Conservation (phyloP, 495 filamentous ascomycete species). For the Letharia lupina region DNA sequence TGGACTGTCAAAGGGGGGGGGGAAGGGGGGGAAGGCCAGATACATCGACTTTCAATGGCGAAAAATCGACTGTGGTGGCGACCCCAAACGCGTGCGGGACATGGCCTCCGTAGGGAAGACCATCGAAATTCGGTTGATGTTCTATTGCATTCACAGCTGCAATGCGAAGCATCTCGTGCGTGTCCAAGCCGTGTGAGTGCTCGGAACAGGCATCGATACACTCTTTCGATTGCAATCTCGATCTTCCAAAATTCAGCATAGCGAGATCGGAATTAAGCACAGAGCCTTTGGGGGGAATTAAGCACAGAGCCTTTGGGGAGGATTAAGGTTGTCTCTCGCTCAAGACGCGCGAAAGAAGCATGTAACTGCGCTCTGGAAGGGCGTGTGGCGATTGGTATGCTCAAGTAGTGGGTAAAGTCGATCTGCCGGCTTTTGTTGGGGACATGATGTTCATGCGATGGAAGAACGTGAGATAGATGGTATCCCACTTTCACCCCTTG, state of each 20-base stretch:
- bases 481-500: not conserved
- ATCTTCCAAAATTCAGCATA: not conserved
- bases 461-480: not conserved
- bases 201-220: not conserved
- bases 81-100: not conserved
- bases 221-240: not conserved
- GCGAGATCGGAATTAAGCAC: not conserved
- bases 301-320: not conserved
- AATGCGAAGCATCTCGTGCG: not conserved
- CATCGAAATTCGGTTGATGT: not conserved
- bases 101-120: not conserved
- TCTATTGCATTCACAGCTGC: not conserved
- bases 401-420: not conserved
- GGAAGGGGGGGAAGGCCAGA: not conserved
- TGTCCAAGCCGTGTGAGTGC: not conserved
- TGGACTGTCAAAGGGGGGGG: not conserved
- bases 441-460: not conserved
- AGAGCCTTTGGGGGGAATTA: not conserved
- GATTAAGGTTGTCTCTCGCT: not conserved
- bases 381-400: not conserved
- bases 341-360: not conserved
- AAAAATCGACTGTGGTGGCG: not conserved
- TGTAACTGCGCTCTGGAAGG: not conserved
- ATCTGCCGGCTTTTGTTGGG: not conserved
- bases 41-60: not conserved